phyloP scores from a whole-genome alignment of 352 stramenopile species.

The Phytophthora ramorum region DNA sequence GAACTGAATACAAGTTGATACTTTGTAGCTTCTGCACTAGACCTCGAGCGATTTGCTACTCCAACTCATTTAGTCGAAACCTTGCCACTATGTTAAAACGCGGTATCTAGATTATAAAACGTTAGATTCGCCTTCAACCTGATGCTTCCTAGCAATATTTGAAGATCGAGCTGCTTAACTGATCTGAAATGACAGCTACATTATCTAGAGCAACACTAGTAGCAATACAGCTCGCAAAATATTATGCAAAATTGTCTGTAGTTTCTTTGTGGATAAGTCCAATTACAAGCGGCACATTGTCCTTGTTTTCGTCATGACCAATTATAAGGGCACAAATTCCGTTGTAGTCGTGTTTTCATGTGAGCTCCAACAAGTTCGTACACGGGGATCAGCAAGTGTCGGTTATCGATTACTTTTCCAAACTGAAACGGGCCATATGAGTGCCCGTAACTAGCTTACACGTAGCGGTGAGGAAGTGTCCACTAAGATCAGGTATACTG shows the following conservation, averaged over 20 bases:
- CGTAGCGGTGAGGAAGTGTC: too few species aligned
- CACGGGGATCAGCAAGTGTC: neutral
- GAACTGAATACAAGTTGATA: neutral
- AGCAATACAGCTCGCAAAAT: conserved; percentile 14
- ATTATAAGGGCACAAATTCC: conserved; percentile 2
- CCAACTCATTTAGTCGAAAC: neutral
- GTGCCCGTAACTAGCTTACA: too few species aligned
- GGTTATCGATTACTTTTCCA: neutral
- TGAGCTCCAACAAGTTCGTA: conserved; percentile 10
- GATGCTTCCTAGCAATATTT: neutral
- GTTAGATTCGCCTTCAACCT: neutral
- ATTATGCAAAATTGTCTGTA: conserved; percentile 9
- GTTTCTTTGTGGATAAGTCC: conserved; percentile 10
- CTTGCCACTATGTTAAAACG: neutral
- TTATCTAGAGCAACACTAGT: neutral
- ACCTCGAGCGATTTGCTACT: neutral
- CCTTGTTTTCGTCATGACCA: conserved; percentile 2
- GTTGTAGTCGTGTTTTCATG: conserved; percentile 8
- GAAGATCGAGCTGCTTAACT: neutral
- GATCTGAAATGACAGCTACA: neutral
- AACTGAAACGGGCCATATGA: too few species aligned
- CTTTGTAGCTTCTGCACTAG: neutral
- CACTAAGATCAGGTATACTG: too few species aligned
- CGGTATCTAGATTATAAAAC: neutral
- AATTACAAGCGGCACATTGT: neutral